Base-by-base conservation (phyloP, 495 filamentous ascomycete species). In the Tuber aestivum region DNA sequence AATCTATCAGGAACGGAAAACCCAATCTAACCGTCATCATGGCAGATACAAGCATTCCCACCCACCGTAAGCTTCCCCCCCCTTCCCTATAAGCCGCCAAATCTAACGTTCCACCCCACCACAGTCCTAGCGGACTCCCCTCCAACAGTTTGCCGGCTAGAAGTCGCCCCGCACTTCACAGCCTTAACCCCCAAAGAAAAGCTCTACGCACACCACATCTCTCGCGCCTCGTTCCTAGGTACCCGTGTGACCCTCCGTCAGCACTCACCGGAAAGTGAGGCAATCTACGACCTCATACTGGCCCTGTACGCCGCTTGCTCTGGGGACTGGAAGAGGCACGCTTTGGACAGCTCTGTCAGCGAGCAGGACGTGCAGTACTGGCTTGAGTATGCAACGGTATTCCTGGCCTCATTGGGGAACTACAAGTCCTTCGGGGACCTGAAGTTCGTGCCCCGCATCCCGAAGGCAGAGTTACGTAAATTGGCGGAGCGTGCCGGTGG, bases 381-480 rank as follows among this genome's bases (percentile, higher is more conserved):
- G 85, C 86, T 97, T 40, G 89, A 94, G 84, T 99, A 98, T 84
- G 87, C 94, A 2, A 90, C 91, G 3, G 92, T 94, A 82, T 95
- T 98, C 83, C 86, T 99, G 10, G 94, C 94, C 40, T 98, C 97
- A 82, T 85, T 87, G 70, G 95, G 95, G 69, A 99, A 99, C 84
- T 99, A 97, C 86, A 97, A 97, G 61, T 77, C 92, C 41, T 97
- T 97, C 79, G 95, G 95, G 45, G 95, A 99, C 83, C 89, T 91
- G 76, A 99, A 98, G 82, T 97, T 97, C 84, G 90, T 99, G 73
- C 95, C 95, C 14, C 88, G 94, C 65, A 88, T 94, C 75, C 83
- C 88, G 20, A 86, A 89, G 70, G 87, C 89, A 27, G 87, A 88
- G 42, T 87, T 99, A 74, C 87, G 90, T 45, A 89, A 90, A 76